These are phyloP conservation scores for Rhazya stricta DNA, from an alignment of 257 asterid genomes.

Conservation along the genomic window DNA sequence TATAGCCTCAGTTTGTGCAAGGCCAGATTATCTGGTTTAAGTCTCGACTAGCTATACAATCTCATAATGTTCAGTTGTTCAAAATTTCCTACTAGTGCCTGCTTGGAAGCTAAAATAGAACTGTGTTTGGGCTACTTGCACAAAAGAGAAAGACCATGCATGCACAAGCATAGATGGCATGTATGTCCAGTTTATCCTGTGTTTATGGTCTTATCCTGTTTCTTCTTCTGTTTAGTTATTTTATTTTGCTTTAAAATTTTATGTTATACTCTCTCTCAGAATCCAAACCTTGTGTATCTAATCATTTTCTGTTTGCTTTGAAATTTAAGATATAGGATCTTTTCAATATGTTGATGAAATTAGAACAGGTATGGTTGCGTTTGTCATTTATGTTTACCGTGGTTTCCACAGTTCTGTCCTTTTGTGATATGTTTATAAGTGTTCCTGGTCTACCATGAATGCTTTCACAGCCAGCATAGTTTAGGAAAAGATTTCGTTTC, in stretches of 20 bases:
- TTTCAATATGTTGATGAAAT: not conserved
- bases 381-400: not conserved
- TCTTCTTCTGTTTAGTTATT: not conserved
- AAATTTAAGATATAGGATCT: not conserved
- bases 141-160: not conserved
- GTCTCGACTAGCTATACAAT: not conserved
- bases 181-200: not conserved
- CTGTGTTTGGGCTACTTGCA: not conserved
- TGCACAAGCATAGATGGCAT: not conserved
- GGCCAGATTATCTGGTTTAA: not conserved
- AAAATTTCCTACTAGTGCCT: too few species aligned
- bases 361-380: not conserved
- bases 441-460: not conserved
- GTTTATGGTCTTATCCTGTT: not conserved
- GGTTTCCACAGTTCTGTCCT: not conserved
- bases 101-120: not conserved
- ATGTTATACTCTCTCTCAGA: not conserved
- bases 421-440: not conserved
- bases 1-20: not conserved
- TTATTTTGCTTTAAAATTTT: not conserved
- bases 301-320: not conserved
- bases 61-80: not conserved
- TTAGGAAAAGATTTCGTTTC: not conserved
- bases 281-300: not conserved
- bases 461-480: not conserved